Evolutionary conservation across 371 early-diverging fungal genomes (phyloP).

Genomic region (Chytridium lagenaria): DNA sequence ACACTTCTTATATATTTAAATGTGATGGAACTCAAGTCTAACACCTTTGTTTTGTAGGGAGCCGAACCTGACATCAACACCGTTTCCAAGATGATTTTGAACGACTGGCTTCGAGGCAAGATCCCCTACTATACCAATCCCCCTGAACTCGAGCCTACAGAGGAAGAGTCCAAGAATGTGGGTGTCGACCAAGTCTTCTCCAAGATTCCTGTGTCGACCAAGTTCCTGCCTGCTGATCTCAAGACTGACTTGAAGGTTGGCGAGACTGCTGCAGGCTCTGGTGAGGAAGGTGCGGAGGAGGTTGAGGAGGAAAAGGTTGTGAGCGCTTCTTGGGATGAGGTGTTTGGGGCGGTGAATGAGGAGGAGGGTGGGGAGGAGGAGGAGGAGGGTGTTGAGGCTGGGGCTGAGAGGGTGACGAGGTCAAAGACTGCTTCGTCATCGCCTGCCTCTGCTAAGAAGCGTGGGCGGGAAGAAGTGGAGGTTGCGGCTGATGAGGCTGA

Average conservation of each 20-base stretch:
- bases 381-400: neutral
- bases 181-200: conserved; percentile 81
- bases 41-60: conserved; percentile 58
- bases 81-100: conserved; percentile 97
- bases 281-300: conserved; percentile 59
- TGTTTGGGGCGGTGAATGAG: conserved; percentile 78
- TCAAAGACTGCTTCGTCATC: too few relatives aligned
- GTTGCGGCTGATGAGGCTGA: too few relatives aligned
- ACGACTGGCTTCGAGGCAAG: conserved; percentile 99
- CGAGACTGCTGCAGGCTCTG: conserved; percentile 38
- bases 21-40: neutral
- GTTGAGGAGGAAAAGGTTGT: conserved; percentile 48
- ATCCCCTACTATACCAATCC: conserved; percentile 96
- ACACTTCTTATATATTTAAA: neutral
- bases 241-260: conserved; percentile 66
- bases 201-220: conserved; percentile 80
- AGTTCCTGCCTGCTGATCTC: conserved; percentile 79
- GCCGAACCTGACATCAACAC: conserved; percentile 94
- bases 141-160: conserved; percentile 61
- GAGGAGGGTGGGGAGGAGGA: conserved; percentile 29
- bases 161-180: conserved; percentile 46
- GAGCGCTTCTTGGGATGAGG: conserved; percentile 83
- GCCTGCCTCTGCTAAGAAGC: too few relatives aligned
- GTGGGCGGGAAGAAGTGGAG: too few relatives aligned
- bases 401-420: neutral